These are phyloP conservation scores for Fonsecaea pedrosoi DNA, from an alignment of 2,329 filamentous ascomycete species.

Conservation along the genomic window DNA sequence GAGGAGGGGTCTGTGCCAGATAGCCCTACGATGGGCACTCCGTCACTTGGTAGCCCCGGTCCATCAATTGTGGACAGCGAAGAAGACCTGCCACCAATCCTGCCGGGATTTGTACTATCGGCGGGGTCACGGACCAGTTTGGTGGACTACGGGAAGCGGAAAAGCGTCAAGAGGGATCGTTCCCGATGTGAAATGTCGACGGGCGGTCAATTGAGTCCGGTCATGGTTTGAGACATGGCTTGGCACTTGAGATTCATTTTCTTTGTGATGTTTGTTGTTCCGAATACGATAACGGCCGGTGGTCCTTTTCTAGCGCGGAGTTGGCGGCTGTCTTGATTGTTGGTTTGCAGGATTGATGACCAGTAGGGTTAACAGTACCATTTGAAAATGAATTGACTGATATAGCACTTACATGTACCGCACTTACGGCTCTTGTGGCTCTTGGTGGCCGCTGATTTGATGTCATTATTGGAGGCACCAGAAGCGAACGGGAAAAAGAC, in stretches of 20 bases:
- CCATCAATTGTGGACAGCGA: constrained; percentile 40
- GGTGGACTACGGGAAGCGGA: constrained; percentile 41
- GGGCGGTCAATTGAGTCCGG: constrained; percentile 27
- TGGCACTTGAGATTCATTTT: background rate
- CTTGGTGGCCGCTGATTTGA: background rate
- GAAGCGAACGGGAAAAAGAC: background rate
- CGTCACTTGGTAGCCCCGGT: constrained; percentile 37
- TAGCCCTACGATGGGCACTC: constrained; percentile 31
- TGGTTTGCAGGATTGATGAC: background rate
- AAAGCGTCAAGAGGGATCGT: constrained; percentile 35
- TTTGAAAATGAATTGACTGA: background rate
- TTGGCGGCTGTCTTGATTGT: constrained; percentile 19
- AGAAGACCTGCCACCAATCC: constrained; percentile 36
- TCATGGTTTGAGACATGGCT: constrained; percentile 22
- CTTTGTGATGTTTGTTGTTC: constrained; percentile 17
- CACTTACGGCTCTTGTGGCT: background rate
- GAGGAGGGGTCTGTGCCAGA: constrained; percentile 27
- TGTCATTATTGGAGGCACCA: background rate
- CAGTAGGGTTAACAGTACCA: constrained; percentile 12
- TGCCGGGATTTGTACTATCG: constrained; percentile 53
- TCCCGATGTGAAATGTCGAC: constrained; percentile 24
- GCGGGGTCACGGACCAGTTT: constrained; percentile 49
- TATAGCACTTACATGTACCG: background rate
- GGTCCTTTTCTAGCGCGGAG: constrained; percentile 28
- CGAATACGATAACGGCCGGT: constrained; percentile 2